phyloP scores from a whole-genome alignment of 108 stramenopile species.

The Conticribra guillardii region DNA sequence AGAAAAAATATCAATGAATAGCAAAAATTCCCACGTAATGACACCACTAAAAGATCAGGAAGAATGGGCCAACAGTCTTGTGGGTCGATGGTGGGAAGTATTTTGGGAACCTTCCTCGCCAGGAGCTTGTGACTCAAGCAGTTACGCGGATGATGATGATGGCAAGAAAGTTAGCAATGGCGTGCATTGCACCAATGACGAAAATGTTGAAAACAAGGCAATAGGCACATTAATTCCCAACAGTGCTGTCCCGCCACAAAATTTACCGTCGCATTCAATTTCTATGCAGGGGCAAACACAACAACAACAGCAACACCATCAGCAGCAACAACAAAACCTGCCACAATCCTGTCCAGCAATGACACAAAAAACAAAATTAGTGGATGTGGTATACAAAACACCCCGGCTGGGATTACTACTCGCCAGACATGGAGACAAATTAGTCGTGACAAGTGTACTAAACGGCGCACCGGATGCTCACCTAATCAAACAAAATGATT shows the following conservation, averaged over 20 bases:
- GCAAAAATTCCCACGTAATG: too few relatives aligned
- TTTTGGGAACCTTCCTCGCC: conserved; percentile 58
- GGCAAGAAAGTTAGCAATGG: too few relatives aligned
- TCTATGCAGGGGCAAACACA: background rate
- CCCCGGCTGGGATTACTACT: background rate
- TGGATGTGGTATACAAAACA: background rate
- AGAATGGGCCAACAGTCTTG: conserved; percentile 67
- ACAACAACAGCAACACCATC: conserved; percentile 2
- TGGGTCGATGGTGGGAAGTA: conserved; percentile 84
- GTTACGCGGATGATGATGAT: conserved; percentile 3
- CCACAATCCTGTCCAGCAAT: background rate
- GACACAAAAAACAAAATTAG: background rate
- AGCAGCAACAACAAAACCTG: background rate
- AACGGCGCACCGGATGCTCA: conserved; percentile 16
- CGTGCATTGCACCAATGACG: too few relatives aligned
- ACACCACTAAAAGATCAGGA: conserved; percentile 26
- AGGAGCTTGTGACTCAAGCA: conserved; percentile 28
- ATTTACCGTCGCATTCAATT: background rate
- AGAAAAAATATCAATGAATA: too few relatives aligned
- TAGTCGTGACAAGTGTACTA: conserved; percentile 2
- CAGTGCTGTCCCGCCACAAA: background rate
- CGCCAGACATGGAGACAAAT: background rate
- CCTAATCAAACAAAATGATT: conserved; percentile 24
- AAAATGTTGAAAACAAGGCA: too few relatives aligned
- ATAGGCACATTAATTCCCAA: too few relatives aligned